Evolutionary conservation across 352 stramenopile species (phyloP).

Genomic region (Phytophthora syringae): DNA sequence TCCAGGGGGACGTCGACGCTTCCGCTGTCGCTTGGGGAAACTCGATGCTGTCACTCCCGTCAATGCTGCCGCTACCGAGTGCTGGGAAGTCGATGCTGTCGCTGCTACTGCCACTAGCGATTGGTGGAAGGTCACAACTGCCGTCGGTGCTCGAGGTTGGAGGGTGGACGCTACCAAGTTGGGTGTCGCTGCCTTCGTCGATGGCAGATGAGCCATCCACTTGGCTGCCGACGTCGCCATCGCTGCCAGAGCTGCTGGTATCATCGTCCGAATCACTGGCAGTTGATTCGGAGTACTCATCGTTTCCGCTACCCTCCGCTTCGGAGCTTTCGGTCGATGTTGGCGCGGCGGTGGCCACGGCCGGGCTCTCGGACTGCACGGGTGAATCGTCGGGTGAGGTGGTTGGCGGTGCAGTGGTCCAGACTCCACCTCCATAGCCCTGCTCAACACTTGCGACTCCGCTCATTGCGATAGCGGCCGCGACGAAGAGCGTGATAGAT

Average conservation of each 20-base stretch:
- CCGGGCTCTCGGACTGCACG: not conserved
- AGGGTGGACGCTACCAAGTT: not conserved
- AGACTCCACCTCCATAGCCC: slow-evolving; percentile 21
- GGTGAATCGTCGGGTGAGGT: not conserved
- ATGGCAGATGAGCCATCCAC: slow-evolving; percentile 10
- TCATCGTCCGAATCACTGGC: too few relatives aligned
- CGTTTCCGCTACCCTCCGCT: slow-evolving; percentile 1
- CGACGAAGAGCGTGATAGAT: slow-evolving; percentile 5
- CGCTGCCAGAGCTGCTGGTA: not conserved
- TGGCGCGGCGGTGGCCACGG: not conserved
- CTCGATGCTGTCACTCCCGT: too few relatives aligned
- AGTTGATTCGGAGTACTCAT: not conserved
- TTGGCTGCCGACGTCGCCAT: slow-evolving; percentile 1
- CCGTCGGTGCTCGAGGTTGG: not conserved
- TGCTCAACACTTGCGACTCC: slow-evolving; percentile 16
- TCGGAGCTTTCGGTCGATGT: slow-evolving; percentile 13
- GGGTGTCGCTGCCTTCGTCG: not conserved
- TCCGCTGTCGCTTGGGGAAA: not conserved
- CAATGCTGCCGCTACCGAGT: not conserved
- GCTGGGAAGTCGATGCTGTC: not conserved
- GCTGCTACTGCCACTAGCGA: not conserved
- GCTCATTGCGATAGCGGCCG: not conserved
- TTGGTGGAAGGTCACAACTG: not conserved
- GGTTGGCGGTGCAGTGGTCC: slow-evolving; percentile 9
- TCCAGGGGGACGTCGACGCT: not conserved